Base-by-base conservation (phyloP, 345 rosid genomes). In the Lepidium didymum region DNA sequence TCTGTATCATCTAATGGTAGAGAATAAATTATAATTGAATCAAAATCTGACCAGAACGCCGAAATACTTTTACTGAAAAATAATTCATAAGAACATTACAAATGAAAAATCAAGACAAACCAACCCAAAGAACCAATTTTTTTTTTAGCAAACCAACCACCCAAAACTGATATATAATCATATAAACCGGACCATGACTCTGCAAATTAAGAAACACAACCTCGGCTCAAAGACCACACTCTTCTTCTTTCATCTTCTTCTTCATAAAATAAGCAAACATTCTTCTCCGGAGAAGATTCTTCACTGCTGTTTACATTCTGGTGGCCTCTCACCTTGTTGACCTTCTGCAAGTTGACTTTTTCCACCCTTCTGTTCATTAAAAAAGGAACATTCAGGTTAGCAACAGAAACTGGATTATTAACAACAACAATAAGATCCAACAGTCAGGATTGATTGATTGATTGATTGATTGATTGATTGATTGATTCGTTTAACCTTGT, bases 281-380 rank as follows among this genome's bases (percentile, higher is more conserved):
- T 50, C 58, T 27, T 65, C 41, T 3, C 41, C 18, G 5, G 31
- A 42, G 10, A 43, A 25, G 40, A 47, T 38, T 56, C 56, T 54
- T 83, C 78, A 91, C 82, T 89, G 97, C 77, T 94, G 97, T 88
- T 94, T 94, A 89, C 97, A 94, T 57, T 91, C 99, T 4, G 97
- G 85, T 60, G 99, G 97, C 73, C 89, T 78, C 82, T 91, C 97
- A 50, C 90, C 92, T 73, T 69, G 79, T 76, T 80, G 86, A 61
- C 77, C 92, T 6, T 75, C 77, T 3, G 62, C 88, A 14, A 43
- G 70, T 59, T 60, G 80, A 61, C 78, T 70, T 65, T 77, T 85
- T 75, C 85, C 90, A 55, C 79, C 46, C 78, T 78, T 87, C 99
- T 89, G 64, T 74, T 73, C 16, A 33, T 44, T 19, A 23, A 43